Percentiles rank a stretch among this genome's conserved stretches.
These are phyloP conservation scores for Mortierella alpina DNA, from an alignment of 192 early-diverging fungal genomes.

Conservation along the genomic window DNA sequence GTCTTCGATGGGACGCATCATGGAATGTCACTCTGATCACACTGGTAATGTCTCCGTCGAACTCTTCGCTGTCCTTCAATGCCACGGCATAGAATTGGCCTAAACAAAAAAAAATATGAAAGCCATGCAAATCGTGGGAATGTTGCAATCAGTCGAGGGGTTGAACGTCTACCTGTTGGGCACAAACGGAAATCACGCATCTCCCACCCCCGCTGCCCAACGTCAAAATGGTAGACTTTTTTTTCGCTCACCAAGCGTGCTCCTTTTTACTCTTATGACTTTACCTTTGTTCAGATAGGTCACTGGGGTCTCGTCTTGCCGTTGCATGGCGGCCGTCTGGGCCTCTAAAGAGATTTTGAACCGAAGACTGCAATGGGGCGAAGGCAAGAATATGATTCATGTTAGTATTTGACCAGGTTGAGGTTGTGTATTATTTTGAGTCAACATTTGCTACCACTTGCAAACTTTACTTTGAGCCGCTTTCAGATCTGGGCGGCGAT, in stretches of 20 bases:
- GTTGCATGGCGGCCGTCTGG: constrained; percentile 66
- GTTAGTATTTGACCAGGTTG: background rate
- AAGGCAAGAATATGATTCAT: background rate
- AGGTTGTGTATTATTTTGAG: background rate
- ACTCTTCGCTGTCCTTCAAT: constrained; percentile 61
- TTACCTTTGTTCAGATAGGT: constrained; percentile 82
- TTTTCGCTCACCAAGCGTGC: background rate
- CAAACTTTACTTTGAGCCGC: constrained; percentile 22
- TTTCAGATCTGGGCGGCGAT: constrained; percentile 35
- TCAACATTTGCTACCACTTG: background rate
- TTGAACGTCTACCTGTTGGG: background rate
- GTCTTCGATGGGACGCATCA: constrained; percentile 75
- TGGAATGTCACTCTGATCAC: constrained; percentile 77
- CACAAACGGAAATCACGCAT: background rate
- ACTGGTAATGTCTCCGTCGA: constrained; percentile 64
- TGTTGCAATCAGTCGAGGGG: background rate
- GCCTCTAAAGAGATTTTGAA: constrained; percentile 58
- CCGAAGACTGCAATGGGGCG: constrained; percentile 27
- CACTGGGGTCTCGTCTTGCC: constrained; percentile 68
- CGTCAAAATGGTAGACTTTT: background rate
- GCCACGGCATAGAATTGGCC: constrained; percentile 71
- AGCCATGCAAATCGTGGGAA: background rate
- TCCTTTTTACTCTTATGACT: background rate
- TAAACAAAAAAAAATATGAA: constrained; percentile 13
- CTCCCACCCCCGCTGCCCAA: background rate